phyloP scores from a whole-genome alignment of 352 stramenopile genomes.

The Globisporangium lucens region DNA sequence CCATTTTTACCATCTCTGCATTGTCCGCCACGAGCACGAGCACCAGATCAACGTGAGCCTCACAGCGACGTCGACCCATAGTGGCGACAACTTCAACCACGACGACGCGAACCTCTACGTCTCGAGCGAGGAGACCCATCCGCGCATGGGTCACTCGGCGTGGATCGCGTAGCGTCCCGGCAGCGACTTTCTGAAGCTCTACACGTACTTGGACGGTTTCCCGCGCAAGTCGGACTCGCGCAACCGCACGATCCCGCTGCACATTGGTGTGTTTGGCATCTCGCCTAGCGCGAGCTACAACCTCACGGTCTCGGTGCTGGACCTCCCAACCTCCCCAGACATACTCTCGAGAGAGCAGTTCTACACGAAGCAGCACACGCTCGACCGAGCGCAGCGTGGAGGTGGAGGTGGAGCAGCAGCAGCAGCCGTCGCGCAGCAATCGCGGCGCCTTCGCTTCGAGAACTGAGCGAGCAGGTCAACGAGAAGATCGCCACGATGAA shows the following conservation, averaged over 20 bases:
- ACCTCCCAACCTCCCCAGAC: conserved; percentile 53
- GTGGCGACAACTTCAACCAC: conserved; percentile 6
- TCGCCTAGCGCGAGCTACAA: conserved; percentile 35
- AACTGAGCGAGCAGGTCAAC: background rate
- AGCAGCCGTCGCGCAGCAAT: background rate
- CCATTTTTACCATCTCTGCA: conserved; percentile 74
- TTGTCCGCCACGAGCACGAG: conserved; percentile 73
- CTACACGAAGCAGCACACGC: conserved; percentile 48
- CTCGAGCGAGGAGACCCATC: conserved; percentile 63
- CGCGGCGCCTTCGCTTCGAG: conserved; percentile 6
- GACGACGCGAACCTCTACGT: conserved; percentile 70
- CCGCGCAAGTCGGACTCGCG: conserved; percentile 42
- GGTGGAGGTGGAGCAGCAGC: background rate
- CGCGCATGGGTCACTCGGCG: conserved; percentile 52
- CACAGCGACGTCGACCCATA: conserved; percentile 17
- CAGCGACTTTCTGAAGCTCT: conserved; percentile 59
- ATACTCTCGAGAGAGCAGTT: conserved; percentile 44
- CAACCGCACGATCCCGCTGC: conserved; percentile 56
- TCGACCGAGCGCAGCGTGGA: conserved; percentile 12
- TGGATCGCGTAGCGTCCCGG: conserved; percentile 69
- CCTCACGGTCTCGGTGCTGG: conserved; percentile 53
- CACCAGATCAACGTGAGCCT: conserved; percentile 72
- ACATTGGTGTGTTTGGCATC: conserved; percentile 66
- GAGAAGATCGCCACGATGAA: background rate
- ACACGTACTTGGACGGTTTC: conserved; percentile 79